Conservation (phyloP, 495 filamentous ascomycete species). For the Annulohypoxylon nitens region DNA sequence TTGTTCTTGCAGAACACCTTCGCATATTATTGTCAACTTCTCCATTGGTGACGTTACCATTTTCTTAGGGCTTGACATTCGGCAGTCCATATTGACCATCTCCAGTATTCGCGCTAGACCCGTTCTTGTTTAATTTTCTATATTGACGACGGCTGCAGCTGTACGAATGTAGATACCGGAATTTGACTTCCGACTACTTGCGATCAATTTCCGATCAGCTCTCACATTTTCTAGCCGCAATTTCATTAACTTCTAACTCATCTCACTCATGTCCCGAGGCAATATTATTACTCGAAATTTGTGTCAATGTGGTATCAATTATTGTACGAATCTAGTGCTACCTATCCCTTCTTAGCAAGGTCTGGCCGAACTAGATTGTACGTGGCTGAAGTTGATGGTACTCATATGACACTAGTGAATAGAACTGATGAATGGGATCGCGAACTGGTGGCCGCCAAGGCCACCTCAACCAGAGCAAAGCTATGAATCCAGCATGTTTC, state of each 20-base stretch:
- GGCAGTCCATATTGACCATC: conserved; percentile 31
- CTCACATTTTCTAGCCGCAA: conserved; percentile 21
- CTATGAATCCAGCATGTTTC: conserved; percentile 32
- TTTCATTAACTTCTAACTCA: conserved; percentile 34
- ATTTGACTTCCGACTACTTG: conserved; percentile 39
- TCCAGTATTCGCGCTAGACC: conserved; percentile 15
- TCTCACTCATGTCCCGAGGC: conserved; percentile 23
- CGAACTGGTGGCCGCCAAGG: conserved; percentile 26
- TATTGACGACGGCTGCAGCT: conserved; percentile 27
- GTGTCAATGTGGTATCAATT: conserved; percentile 43
- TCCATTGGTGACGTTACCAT: conserved; percentile 16
- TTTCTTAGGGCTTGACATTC: conserved; percentile 23
- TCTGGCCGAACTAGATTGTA: conserved; percentile 14
- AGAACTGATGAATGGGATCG: conserved; percentile 27
- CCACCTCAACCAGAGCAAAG: conserved; percentile 40
- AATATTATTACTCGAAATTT: conserved; percentile 19
- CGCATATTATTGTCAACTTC: conserved; percentile 10
- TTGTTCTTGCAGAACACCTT: conserved; percentile 26
- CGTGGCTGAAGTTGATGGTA: conserved; percentile 2
- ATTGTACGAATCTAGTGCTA: conserved; percentile 29
- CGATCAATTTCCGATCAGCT: conserved; percentile 15
- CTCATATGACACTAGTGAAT: conserved; percentile 23
- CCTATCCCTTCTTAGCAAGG: conserved; percentile 24
- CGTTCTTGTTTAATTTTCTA: conserved; percentile 19
- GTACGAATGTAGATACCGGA: conserved; percentile 37